Evolutionary conservation across 305 asterid species (phyloP).

Genomic region (Striga hermonthica): DNA sequence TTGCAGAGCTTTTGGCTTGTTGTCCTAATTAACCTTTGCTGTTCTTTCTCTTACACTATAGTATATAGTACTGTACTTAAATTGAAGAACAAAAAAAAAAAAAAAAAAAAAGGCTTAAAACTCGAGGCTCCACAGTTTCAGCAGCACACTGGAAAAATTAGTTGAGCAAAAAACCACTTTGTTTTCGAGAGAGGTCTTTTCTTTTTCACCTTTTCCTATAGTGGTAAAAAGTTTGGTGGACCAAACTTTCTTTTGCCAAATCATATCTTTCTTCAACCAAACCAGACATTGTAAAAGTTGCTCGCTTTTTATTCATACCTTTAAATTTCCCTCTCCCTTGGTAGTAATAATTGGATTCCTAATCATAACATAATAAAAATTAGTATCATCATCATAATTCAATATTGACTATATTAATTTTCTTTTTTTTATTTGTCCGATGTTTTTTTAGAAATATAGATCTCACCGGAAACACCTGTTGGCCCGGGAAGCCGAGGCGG

Average conservation of each 20-base stretch:
- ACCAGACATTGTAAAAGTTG: constrained; percentile 26
- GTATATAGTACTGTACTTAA: too few species aligned
- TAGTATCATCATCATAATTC: not conserved
- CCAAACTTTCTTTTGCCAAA: constrained; percentile 12
- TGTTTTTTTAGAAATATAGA: constrained; percentile 56
- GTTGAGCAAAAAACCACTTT: not conserved
- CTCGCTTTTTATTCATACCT: not conserved
- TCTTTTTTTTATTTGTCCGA: constrained; percentile 19
- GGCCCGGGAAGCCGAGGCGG: constrained; percentile 89
- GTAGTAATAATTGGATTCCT: not conserved
- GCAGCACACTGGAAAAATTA: not conserved
- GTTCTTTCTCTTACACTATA: not conserved
- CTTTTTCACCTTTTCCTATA: not conserved
- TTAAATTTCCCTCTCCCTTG: not conserved
- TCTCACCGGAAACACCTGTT: constrained; percentile 85
- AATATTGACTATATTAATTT: not conserved
- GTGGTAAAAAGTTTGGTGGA: constrained; percentile 15
- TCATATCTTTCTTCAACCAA: constrained; percentile 30
- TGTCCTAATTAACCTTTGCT: not conserved
- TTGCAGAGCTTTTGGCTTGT: not conserved
- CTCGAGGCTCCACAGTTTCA: not conserved
- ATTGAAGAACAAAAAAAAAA: too few species aligned
- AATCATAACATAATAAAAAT: not conserved
- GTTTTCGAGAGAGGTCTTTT: not conserved
- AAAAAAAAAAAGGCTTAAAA: too few species aligned